These are phyloP conservation scores for Oleoguttula mirabilis DNA, from an alignment of 495 filamentous ascomycete genomes.

Conservation along the genomic window DNA sequence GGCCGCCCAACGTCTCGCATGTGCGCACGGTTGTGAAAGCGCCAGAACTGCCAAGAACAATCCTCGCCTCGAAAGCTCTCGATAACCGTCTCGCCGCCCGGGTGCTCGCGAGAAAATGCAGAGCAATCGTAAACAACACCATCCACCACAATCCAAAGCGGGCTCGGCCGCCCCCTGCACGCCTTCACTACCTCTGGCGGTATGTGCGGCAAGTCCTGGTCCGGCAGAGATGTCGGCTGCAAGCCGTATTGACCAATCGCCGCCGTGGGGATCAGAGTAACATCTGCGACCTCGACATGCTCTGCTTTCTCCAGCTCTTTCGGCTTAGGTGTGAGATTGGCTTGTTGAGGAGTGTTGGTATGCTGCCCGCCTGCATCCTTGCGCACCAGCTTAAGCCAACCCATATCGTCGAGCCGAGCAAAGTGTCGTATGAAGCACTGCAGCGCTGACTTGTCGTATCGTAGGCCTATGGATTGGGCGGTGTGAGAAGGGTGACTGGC, in stretches of 20 bases:
- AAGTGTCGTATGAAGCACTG: too few relatives aligned
- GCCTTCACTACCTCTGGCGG: slow-evolving; percentile 5
- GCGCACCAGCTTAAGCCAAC: too few relatives aligned
- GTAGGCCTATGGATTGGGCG: too few relatives aligned
- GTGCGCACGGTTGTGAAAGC: slow-evolving; percentile 8
- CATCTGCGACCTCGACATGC: slow-evolving; percentile 1
- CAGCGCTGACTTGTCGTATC: too few relatives aligned
- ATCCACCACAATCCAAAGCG: slow-evolving; percentile 12
- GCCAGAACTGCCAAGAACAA: slow-evolving; percentile 16
- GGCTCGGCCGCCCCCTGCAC: background rate
- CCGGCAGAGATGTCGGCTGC: background rate
- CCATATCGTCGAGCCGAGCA: too few relatives aligned
- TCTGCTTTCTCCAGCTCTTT: slow-evolving; percentile 1
- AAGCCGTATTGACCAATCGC: background rate
- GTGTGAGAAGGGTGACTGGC: too few relatives aligned
- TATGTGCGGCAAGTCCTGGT: slow-evolving; percentile 13
- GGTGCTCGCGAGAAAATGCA: slow-evolving; percentile 6
- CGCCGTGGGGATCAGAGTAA: too few relatives aligned
- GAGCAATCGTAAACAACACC: slow-evolving; percentile 9
- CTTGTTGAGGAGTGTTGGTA: too few relatives aligned
- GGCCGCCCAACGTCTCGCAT: slow-evolving; percentile 5
- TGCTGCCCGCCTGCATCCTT: too few relatives aligned
- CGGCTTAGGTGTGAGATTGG: too few relatives aligned
- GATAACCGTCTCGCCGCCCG: slow-evolving; percentile 11
- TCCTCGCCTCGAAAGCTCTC: slow-evolving; percentile 7